Percentiles rank a stretch among this genome's conserved stretches.
phyloP scores from a whole-genome alignment of 1,139 yeast species.

The Suhomyces bokatorum region DNA sequence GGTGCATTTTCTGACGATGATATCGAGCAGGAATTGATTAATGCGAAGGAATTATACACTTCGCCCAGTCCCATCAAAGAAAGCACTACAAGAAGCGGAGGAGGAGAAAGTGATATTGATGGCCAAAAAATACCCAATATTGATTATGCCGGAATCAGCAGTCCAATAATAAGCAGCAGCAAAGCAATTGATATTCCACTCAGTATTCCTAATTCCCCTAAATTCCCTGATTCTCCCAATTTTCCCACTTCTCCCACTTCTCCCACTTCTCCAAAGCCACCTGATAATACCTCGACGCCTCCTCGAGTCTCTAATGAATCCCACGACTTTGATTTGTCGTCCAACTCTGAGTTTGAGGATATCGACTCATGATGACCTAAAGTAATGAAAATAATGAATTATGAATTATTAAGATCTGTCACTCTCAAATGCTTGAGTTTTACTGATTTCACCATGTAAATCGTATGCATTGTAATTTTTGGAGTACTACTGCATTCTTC shows the following conservation, averaged over 20 bases:
- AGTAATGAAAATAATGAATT: no score
- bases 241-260: background rate
- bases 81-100: background rate
- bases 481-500: no score
- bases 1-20: background rate
- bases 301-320: conserved; percentile 10
- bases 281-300: background rate
- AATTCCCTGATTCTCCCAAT: no score
- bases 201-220: background rate
- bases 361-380: conserved; percentile 11
- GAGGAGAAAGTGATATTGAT: no score
- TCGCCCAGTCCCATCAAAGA: background rate
- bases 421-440: no score
- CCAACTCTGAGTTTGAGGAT: conserved; percentile 21
- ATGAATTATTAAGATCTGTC: no score
- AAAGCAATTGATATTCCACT: background rate
- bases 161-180: background rate
- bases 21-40: background rate
- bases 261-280: background rate
- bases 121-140: no score
- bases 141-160: no score
- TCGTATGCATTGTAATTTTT: no score
- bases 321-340: conserved; percentile 19
- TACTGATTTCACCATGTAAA: no score
- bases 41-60: background rate